Evolutionary conservation across 2,329 filamentous ascomycete genomes (phyloP).

Genomic region (Cladophialophora yegresii): DNA sequence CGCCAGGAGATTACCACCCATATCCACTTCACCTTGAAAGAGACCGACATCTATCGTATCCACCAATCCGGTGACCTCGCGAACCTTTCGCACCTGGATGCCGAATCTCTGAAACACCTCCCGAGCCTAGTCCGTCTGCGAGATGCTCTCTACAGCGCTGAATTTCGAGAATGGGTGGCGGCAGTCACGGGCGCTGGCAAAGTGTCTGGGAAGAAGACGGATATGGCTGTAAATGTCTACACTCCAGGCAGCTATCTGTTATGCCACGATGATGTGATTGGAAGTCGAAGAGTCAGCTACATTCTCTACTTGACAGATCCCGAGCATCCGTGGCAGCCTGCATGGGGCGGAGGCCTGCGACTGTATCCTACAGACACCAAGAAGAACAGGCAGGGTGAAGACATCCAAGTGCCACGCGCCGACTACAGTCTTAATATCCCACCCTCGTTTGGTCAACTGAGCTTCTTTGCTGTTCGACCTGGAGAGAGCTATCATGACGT

Average conservation of each 20-base stretch:
- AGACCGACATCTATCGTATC: conserved; percentile 99
- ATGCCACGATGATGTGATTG: conserved; percentile 98
- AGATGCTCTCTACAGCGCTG: conserved; percentile 87
- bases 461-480: conserved; percentile 96
- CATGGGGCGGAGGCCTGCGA: conserved; percentile 90
- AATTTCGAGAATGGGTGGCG: conserved; percentile 87
- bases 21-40: conserved; percentile 94
- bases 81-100: conserved; percentile 90
- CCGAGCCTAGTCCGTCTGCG: conserved; percentile 89
- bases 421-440: conserved; percentile 82
- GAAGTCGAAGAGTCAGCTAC: conserved; percentile 92
- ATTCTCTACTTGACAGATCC: conserved; percentile 95
- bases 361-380: conserved; percentile 73
- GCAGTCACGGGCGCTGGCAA: conserved; percentile 82
- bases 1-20: conserved; percentile 86
- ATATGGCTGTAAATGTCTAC: conserved; percentile 99
- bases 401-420: conserved; percentile 76
- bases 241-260: conserved; percentile 93
- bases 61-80: conserved; percentile 97
- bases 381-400: conserved; percentile 68
- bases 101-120: conserved; percentile 78
- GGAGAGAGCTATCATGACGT: conserved; percentile 99
- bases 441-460: conserved; percentile 94
- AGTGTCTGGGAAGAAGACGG: conserved; percentile 88
- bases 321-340: conserved; percentile 81